Evolutionary conservation across 2,329 filamentous ascomycete genomes (phyloP).

Genomic region (Magnaporthiopsis rhizophila): DNA sequence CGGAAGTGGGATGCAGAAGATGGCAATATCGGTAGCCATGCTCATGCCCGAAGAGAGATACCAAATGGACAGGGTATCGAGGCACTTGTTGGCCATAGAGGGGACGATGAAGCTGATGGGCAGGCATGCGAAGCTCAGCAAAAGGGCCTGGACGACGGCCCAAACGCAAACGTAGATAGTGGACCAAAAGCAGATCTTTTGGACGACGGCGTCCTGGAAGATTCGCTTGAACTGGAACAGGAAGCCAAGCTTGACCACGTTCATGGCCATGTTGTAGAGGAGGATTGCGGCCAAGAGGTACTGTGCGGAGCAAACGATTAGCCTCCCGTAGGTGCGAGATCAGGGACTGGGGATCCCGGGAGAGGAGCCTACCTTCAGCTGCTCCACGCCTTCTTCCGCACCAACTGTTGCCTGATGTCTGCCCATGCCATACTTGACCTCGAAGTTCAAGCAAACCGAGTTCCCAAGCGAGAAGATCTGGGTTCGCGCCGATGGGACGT

Average conservation of each 20-base stretch:
- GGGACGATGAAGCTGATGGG: slow-evolving; percentile 19
- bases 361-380: slow-evolving; percentile 15
- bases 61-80: slow-evolving; percentile 23
- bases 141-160: slow-evolving; percentile 18
- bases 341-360: not conserved
- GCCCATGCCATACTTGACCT: slow-evolving; percentile 20
- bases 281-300: slow-evolving; percentile 19
- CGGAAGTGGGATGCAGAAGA: slow-evolving; percentile 21
- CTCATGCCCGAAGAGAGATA: slow-evolving; percentile 22
- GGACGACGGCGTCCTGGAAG: slow-evolving; percentile 16
- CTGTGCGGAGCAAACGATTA: slow-evolving; percentile 10
- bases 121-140: slow-evolving; percentile 21
- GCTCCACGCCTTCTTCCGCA: slow-evolving; percentile 12
- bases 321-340: not conserved
- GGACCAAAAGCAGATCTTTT: slow-evolving; percentile 20
- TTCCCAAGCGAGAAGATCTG: slow-evolving; percentile 15
- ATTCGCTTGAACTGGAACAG: slow-evolving; percentile 26
- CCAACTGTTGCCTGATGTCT: slow-evolving; percentile 17
- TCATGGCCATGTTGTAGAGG: slow-evolving; percentile 23
- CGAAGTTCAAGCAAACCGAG: slow-evolving; percentile 9
- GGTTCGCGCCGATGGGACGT: not conserved
- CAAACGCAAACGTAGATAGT: slow-evolving; percentile 19
- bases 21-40: slow-evolving; percentile 20
- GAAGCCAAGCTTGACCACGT: slow-evolving; percentile 24
- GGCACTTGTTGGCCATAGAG: slow-evolving; percentile 17